Evolutionary conservation across 192 early-diverging fungal genomes (phyloP).

Genomic region (Podila epigama): DNA sequence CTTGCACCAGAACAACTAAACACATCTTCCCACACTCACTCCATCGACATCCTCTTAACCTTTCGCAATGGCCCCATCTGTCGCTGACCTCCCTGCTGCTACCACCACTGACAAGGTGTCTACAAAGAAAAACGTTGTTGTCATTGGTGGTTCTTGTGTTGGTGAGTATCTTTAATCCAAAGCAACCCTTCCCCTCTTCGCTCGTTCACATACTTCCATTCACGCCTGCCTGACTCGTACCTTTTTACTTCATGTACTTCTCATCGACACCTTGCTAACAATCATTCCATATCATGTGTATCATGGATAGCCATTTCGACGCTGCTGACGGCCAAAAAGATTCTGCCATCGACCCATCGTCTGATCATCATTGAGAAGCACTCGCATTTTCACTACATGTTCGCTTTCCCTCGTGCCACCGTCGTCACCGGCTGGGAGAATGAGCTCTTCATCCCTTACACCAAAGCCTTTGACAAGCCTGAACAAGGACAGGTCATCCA

Average conservation of each 20-base stretch:
- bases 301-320: slow-evolving; percentile 35
- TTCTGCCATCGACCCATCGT: slow-evolving; percentile 54
- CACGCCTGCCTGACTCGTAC: neutral
- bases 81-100: neutral
- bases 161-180: slow-evolving; percentile 24
- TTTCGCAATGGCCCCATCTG: slow-evolving; percentile 18
- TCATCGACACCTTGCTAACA: neutral
- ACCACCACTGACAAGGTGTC: neutral
- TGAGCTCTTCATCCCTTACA: slow-evolving; percentile 67
- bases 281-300: neutral
- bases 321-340: slow-evolving; percentile 26
- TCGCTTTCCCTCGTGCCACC: slow-evolving; percentile 67
- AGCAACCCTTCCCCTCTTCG: neutral
- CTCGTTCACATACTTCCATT: neutral
- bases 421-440: slow-evolving; percentile 64
- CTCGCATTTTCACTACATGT: slow-evolving; percentile 68
- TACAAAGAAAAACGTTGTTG: slow-evolving; percentile 47
- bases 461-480: slow-evolving; percentile 49
- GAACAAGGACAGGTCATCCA: slow-evolving; percentile 56
- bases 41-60: neutral
- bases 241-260: neutral
- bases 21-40: neutral
- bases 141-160: slow-evolving; percentile 61
- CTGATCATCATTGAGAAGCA: slow-evolving; percentile 65
- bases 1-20: neutral